phyloP scores from a whole-genome alignment of 768 basidiomycete genomes.

The Macrolepiota dolichaula region DNA sequence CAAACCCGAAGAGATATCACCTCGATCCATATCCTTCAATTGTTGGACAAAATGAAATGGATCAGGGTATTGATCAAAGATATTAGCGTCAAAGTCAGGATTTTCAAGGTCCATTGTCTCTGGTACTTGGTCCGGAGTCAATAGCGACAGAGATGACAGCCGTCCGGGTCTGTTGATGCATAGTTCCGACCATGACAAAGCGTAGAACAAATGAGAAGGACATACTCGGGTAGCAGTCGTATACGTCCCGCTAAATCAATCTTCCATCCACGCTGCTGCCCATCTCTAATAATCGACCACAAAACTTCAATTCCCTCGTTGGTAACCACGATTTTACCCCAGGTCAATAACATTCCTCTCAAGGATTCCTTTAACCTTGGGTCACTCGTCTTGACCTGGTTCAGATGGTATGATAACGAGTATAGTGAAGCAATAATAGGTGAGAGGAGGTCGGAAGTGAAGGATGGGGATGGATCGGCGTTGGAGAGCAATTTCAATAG shows the following conservation, averaged over 20 bases:
- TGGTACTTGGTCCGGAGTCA: slow-evolving; percentile 42
- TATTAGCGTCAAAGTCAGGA: slow-evolving; percentile 47
- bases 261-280: slow-evolving; percentile 51
- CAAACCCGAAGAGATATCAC: slow-evolving; percentile 67
- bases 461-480: slow-evolving; percentile 72
- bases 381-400: slow-evolving; percentile 56
- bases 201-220: background rate
- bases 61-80: slow-evolving; percentile 72
- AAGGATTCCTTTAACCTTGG: slow-evolving; percentile 59
- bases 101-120: slow-evolving; percentile 33
- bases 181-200: background rate
- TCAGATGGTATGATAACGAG: slow-evolving; percentile 53
- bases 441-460: slow-evolving; percentile 61
- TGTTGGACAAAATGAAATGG: slow-evolving; percentile 66
- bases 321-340: slow-evolving; percentile 64
- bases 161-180: slow-evolving; percentile 20
- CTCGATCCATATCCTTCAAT: slow-evolving; percentile 60
- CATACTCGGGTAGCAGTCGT: slow-evolving; percentile 40
- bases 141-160: slow-evolving; percentile 32
- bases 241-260: slow-evolving; percentile 54
- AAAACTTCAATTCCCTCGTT: slow-evolving; percentile 52
- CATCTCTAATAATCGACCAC: slow-evolving; percentile 53
- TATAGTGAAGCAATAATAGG: slow-evolving; percentile 70
- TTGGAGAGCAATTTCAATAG: slow-evolving; percentile 63
- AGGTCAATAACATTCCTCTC: slow-evolving; percentile 60